phyloP scores from a whole-genome alignment of 2,329 filamentous ascomycete species.

The Mycosphaerella sp. region DNA sequence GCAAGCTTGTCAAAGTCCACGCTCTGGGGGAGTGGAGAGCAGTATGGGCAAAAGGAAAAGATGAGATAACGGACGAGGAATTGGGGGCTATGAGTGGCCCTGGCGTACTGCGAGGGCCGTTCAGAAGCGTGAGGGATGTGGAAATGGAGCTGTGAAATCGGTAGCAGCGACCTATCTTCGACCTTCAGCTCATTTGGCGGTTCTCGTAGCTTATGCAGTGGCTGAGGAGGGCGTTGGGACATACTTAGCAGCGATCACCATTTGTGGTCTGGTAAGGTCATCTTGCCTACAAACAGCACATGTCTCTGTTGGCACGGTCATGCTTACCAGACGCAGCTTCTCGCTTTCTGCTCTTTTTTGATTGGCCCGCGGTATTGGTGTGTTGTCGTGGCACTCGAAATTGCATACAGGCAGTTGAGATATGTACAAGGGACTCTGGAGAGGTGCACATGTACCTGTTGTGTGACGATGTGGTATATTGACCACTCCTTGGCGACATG shows the following conservation, averaged over 20 bases:
- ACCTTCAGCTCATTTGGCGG: too few relatives aligned
- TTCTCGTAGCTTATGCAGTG: neutral
- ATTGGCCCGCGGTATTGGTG: neutral
- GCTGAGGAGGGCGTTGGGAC: too few relatives aligned
- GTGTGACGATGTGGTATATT: neutral
- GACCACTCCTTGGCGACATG: neutral
- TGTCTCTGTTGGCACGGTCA: too few relatives aligned
- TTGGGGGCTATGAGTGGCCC: conserved; percentile 16
- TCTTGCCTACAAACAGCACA: too few relatives aligned
- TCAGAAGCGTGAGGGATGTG: conserved; percentile 11
- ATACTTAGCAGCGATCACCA: too few relatives aligned
- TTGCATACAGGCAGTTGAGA: neutral
- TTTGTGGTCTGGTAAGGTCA: too few relatives aligned
- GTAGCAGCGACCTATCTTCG: neutral
- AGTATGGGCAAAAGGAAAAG: conserved; percentile 29
- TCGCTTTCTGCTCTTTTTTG: neutral
- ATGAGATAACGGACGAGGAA: conserved; percentile 19
- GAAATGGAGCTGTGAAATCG: conserved; percentile 9
- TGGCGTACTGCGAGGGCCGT: conserved; percentile 8
- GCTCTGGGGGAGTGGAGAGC: conserved; percentile 33
- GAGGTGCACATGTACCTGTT: neutral
- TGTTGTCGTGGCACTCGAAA: neutral
- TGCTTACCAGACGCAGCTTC: neutral
- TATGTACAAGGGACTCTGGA: neutral
- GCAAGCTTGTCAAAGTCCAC: conserved; percentile 35